Conservation (phyloP, 345 rosid species). For the Citropsis articulata region DNA sequence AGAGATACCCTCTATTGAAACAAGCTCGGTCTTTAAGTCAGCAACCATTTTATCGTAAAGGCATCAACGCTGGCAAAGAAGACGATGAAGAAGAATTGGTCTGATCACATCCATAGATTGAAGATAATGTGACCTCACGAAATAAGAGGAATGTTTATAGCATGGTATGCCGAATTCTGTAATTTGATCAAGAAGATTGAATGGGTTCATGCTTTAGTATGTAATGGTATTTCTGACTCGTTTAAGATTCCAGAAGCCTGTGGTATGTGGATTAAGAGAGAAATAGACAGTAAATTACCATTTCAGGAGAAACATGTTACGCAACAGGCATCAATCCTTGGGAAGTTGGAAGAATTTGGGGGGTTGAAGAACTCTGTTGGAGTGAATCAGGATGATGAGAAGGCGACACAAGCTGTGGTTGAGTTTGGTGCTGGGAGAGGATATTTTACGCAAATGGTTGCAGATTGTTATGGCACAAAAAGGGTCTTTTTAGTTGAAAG, state of each 20-base stretch:
- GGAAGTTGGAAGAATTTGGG: constrained; percentile 82
- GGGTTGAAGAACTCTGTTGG: constrained; percentile 39
- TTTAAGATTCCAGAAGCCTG: constrained; percentile 74
- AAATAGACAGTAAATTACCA: constrained; percentile 77
- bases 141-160: constrained; percentile 67
- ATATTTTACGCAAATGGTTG: constrained; percentile 88
- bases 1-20: constrained; percentile 72
- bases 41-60: constrained; percentile 68
- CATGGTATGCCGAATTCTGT: constrained; percentile 47
- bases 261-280: constrained; percentile 69
- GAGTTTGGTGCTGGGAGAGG: constrained; percentile 99
- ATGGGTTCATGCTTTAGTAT: constrained; percentile 43
- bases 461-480: constrained; percentile 77
- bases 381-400: constrained; percentile 13
- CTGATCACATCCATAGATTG: neutral
- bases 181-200: constrained; percentile 53
- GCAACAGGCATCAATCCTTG: constrained; percentile 88
- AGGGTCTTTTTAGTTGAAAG: constrained; percentile 78
- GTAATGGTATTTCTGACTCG: constrained; percentile 59
- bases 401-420: constrained; percentile 55
- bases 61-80: constrained; percentile 73
- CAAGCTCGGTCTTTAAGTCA: constrained; percentile 54
- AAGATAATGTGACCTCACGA: constrained; percentile 56
- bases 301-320: constrained; percentile 90
- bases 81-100: constrained; percentile 32